These are phyloP conservation scores for Aphanoascus verrucosus DNA, from an alignment of 2,329 filamentous ascomycete genomes.

Conservation along the genomic window DNA sequence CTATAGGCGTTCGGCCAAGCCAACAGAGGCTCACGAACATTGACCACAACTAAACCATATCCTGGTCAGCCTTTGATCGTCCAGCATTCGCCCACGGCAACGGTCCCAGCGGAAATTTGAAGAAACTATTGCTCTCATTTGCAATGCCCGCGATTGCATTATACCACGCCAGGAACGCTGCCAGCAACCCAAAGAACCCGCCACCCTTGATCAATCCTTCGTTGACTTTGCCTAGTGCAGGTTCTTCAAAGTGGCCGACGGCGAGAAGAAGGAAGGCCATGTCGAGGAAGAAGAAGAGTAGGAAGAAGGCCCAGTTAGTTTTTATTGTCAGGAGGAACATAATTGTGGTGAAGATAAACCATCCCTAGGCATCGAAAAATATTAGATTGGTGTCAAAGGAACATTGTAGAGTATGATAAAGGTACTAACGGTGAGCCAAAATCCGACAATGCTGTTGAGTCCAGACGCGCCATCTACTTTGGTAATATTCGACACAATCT, in stretches of 20 bases:
- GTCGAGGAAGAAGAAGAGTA: constrained; percentile 67
- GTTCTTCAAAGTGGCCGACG: constrained; percentile 50
- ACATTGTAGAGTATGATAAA: not conserved
- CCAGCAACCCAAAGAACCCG: constrained; percentile 68
- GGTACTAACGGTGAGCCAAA: constrained; percentile 54
- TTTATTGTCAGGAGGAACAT: constrained; percentile 63
- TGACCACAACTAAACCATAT: constrained; percentile 25
- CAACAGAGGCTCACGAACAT: not conserved
- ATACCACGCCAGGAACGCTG: constrained; percentile 78
- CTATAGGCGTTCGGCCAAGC: not conserved
- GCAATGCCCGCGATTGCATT: constrained; percentile 74
- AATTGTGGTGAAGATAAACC: constrained; percentile 77
- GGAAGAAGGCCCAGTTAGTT: constrained; percentile 68
- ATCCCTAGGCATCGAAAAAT: constrained; percentile 39
- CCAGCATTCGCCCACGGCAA: constrained; percentile 80
- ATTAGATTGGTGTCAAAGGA: not conserved
- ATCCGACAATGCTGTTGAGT: constrained; percentile 53
- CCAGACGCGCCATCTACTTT: constrained; percentile 26
- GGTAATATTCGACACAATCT: constrained; percentile 43
- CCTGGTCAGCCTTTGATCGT: constrained; percentile 45
- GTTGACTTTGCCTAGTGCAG: constrained; percentile 33
- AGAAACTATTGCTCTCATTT: constrained; percentile 65
- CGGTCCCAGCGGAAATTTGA: constrained; percentile 82
- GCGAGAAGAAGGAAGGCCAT: constrained; percentile 63
- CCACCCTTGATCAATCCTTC: constrained; percentile 54